Base-by-base conservation (phyloP, 371 early-diverging fungal species). In the Dinochytrium kinnereticum region DNA sequence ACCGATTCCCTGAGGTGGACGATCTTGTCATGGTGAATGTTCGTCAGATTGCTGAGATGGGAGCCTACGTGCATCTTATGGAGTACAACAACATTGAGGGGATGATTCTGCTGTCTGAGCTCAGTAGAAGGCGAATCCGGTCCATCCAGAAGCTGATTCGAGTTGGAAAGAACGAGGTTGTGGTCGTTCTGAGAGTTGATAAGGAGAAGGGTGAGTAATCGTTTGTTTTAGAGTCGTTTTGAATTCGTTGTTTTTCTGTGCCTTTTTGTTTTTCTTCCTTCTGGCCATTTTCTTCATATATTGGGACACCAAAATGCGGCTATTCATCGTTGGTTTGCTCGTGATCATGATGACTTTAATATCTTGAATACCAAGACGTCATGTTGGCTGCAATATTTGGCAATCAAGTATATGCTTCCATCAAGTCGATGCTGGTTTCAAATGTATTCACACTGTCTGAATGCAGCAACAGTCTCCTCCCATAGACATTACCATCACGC, bases 1-100 rank as follows among this genome's bases (percentile, higher is more conserved):
- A 93, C 78, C 89, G 90, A 79, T 99, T 91, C 87, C 99, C 99
- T 51, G 94, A 97, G 84, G 95, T 96, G 68, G 99, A 99, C 72
- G 96, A 98, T 76, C 90, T 98, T 69, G 99, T 99, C 72, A 96
- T 99, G 93, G 99, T 97, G 76, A 98, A 94, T 80, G 98, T 98
- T 71, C 91, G 93, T 69, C 94, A 96, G 80, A 96, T 99, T 81
- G 95, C 95, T 59, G 98, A 98, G 77, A 94, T 98, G 90, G 99
- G 99, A 53, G 98, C 99, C 65, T 96, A 98, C 82, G 96, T 99
- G 51, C 91, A 94, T 79, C 89, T 99, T 71, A 90, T 95, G 51
- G 92, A 90, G 77, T 91, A 84, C 82, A 82, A 85, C 79, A 83
- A 85, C 78, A 85, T 84, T 51, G 86, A 85, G 76, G 86, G 99